Evolutionary conservation across 169 alveolate species (phyloP), one percentile per base, ranked within the genome.

Genomic region (Plasmodium inui): DNA sequence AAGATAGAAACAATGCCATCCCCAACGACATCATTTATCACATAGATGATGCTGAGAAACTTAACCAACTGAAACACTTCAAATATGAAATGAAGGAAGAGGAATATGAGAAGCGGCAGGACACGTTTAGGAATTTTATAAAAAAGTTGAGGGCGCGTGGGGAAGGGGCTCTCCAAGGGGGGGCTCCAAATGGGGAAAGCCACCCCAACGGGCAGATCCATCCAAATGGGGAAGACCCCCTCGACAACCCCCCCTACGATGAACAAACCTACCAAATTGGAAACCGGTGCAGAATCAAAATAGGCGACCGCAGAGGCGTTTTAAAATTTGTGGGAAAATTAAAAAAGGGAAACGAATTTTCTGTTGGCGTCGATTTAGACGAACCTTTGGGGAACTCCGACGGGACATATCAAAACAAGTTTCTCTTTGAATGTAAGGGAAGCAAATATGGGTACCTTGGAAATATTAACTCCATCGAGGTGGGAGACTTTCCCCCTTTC

Each of bases 331-430:
- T 92, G n/a, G 96, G 96, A 30, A 84, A 82, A 32, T 53, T 95
- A 67, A 92, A 92, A 74, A 79, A 82, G 86, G 82, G 83, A 10
- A 32, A 61, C n/a, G 82, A 61, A 34, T 44, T 94, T 85, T 95
- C 84, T 95, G 95, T 95, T 92, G 99, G 99, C 30, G 96, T 98
- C 61, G 95, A 93, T 14, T 93, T 98, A 55, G 99, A 98, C 95
- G 99, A 98, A 86, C 99, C 99, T 7, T 70, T 96, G 73, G 99
- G 99, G 37, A 97, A 95, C 90, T 96, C 97, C 39, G 98, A 97
- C 95, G 99, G 99, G n/a, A 73, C 91, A 19, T 93, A 97, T 80
- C 88, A 94, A 72, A 96, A 96, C 5, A 84, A 83, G 34, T 80
- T 80, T 34, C 96, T 96, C 79, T 98, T 98, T 90, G 97, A 95